phyloP scores from a whole-genome alignment of 768 basidiomycete species.

The Pisolithus marmoratus region DNA sequence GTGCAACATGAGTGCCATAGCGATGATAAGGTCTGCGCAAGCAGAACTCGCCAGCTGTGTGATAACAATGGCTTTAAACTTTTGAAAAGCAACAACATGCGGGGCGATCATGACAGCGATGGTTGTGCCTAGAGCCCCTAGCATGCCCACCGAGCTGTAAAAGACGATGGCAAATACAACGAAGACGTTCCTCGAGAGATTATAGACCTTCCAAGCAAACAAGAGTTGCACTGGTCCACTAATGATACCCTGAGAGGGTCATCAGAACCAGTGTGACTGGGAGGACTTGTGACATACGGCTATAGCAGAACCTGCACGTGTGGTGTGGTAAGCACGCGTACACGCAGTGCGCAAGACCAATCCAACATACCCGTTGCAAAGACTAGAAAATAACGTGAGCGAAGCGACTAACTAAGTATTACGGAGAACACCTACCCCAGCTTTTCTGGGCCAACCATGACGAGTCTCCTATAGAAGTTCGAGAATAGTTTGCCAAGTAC shows the following conservation, averaged over 20 bases:
- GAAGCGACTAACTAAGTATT: neutral
- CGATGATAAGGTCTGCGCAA: slow-evolving; percentile 36
- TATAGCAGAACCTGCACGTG: slow-evolving; percentile 34
- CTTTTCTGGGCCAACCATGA: slow-evolving; percentile 22
- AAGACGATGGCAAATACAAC: slow-evolving; percentile 17
- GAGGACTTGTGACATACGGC: slow-evolving; percentile 25
- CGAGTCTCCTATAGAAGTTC: slow-evolving; percentile 19
- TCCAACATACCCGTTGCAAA: slow-evolving; percentile 36
- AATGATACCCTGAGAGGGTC: slow-evolving; percentile 32
- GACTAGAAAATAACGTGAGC: slow-evolving; percentile 21
- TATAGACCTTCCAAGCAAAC: slow-evolving; percentile 36
- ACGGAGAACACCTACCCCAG: slow-evolving; percentile 25
- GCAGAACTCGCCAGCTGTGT: slow-evolving; percentile 37
- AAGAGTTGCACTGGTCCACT: slow-evolving; percentile 38
- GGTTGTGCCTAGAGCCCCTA: slow-evolving; percentile 22
- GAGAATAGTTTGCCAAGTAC: too few species aligned
- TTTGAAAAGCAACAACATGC: slow-evolving; percentile 29
- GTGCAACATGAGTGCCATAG: slow-evolving; percentile 35
- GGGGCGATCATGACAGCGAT: slow-evolving; percentile 30
- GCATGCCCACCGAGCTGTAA: slow-evolving; percentile 21
- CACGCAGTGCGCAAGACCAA: neutral
- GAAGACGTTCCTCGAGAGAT: slow-evolving; percentile 25
- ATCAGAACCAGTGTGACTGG: neutral
- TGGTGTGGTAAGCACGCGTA: neutral
- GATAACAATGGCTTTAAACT: slow-evolving; percentile 30